A percentile compares a stretch with the other conserved stretches of the same genome.
Conservation (phyloP, 768 basidiomycete genomes). For the Multifurca ochricompacta region DNA sequence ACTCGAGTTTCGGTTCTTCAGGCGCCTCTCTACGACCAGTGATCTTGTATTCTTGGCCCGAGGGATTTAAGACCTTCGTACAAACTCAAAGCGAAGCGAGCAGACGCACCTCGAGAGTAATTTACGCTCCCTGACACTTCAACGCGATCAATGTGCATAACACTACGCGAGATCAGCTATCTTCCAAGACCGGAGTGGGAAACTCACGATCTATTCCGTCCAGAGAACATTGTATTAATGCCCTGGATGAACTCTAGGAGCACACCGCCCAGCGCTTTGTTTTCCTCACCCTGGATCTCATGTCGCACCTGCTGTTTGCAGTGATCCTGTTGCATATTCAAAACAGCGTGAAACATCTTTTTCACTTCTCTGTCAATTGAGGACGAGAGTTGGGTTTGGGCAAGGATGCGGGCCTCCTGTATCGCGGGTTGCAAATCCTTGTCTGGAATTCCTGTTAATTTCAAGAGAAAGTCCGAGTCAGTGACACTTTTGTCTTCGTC, state of each 20-base stretch:
- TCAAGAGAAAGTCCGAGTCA: conserved; percentile 9
- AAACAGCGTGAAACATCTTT: neutral
- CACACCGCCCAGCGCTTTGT: neutral
- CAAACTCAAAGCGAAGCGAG: neutral
- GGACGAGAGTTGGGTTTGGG: neutral
- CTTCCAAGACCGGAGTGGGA: neutral
- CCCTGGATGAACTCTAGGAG: neutral
- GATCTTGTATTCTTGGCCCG: neutral
- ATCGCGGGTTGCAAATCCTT: neutral
- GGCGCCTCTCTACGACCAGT: neutral
- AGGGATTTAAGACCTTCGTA: neutral
- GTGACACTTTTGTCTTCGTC: neutral
- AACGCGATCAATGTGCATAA: neutral
- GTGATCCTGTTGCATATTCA: conserved; percentile 2
- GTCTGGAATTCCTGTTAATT: neutral
- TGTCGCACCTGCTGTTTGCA: neutral
- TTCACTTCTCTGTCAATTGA: neutral
- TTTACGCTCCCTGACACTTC: neutral
- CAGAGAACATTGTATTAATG: neutral
- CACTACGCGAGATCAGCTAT: neutral
- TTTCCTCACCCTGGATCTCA: neutral
- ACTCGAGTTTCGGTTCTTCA: neutral
- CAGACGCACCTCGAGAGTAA: neutral
- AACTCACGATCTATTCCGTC: neutral
- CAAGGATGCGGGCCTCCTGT: neutral